Percentiles rank a stretch among this genome's conserved stretches.
phyloP scores from a whole-genome alignment of 345 rosid genomes.

The Barbarea vulgaris region DNA sequence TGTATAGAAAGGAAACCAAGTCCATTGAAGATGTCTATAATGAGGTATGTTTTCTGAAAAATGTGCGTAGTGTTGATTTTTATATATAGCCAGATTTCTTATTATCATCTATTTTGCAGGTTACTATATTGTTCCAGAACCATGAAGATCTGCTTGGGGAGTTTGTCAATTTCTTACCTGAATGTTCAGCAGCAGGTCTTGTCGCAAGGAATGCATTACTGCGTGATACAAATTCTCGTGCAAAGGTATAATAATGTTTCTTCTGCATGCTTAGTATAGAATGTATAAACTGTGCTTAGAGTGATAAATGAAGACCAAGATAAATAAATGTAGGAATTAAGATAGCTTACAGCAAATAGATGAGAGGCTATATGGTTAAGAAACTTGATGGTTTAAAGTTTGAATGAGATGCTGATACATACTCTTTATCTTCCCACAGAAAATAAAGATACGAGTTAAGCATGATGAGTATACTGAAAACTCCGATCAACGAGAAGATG shows the following conservation, averaged over 20 bases:
- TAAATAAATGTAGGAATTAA: conserved; percentile 49
- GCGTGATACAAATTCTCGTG: conserved; percentile 54
- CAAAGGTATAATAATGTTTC: not conserved
- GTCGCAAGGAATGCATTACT: conserved; percentile 59
- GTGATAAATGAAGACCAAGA: conserved; percentile 51
- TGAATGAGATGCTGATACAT: conserved; percentile 60
- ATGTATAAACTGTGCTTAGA: conserved; percentile 42
- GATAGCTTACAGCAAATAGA: conserved; percentile 33
- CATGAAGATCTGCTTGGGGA: conserved; percentile 85
- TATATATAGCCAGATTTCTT: conserved; percentile 17
- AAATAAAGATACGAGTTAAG: conserved; percentile 47
- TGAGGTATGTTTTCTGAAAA: conserved; percentile 58
- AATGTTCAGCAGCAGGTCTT: conserved; percentile 60
- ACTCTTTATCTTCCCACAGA: conserved; percentile 60
- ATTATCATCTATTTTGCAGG: conserved; percentile 49
- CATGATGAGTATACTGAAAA: conserved; percentile 58
- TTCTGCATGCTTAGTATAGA: conserved; percentile 42
- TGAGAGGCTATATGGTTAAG: conserved; percentile 48
- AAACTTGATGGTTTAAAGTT: conserved; percentile 54
- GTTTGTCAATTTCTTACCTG: conserved; percentile 89
- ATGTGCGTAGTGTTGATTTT: conserved; percentile 20
- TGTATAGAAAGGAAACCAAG: conserved; percentile 90
- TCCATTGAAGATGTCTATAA: conserved; percentile 79
- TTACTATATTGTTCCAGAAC: conserved; percentile 73
- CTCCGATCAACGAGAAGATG: conserved; percentile 66